Evolutionary conservation across 169 alveolate species (phyloP), one percentile per base, ranked within the genome.

Genomic region (Plasmodium cynomolgi): DNA sequence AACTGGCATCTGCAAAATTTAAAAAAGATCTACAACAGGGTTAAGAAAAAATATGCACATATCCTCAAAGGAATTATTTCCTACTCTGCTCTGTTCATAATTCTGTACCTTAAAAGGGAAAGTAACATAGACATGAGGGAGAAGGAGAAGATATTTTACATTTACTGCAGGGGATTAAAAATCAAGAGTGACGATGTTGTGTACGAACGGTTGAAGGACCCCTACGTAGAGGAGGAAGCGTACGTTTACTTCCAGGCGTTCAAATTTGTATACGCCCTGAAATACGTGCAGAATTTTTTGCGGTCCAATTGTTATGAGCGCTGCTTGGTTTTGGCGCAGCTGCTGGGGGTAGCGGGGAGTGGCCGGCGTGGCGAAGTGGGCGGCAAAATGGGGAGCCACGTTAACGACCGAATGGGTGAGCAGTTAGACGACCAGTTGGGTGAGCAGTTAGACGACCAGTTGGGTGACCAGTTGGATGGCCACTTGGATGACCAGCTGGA

Each of bases 261-360:
- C 31, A 79, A 79, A 79, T 20, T 79, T 31, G 5, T 79, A 15
- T 79, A 79, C 58, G 50, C 31, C 41, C 11, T 79, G 20, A 79
- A 79, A 79, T 79, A 79, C 29, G 50, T 79, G 50, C 84, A 79
- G 50, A 41, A 79, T 37, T 79, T 79, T 34, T 34, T 79, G 20
- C 68, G 58, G 20, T n/a, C 41, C 31, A 79, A 79, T 79, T 79
- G 31, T 37, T 79, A 79, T n/a, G 50, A 37, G 17, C 31, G 31
- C 31, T 79, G 23, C 23, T 37, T 34, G 23, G 29, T 3, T 34
- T 3, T 79, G 31, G 41, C 50, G 29, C 29, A n/a, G 50, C 58
- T 13, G 6, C 8, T 79, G 31, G 72, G 50, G n/a, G n/a, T n/a
- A n/a, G n/a, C n/a, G n/a, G n/a, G n/a, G n/a, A n/a, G n/a, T n/a